Conservation (phyloP, 495 filamentous ascomycete species). For the Aspergillus olivimuriae region DNA sequence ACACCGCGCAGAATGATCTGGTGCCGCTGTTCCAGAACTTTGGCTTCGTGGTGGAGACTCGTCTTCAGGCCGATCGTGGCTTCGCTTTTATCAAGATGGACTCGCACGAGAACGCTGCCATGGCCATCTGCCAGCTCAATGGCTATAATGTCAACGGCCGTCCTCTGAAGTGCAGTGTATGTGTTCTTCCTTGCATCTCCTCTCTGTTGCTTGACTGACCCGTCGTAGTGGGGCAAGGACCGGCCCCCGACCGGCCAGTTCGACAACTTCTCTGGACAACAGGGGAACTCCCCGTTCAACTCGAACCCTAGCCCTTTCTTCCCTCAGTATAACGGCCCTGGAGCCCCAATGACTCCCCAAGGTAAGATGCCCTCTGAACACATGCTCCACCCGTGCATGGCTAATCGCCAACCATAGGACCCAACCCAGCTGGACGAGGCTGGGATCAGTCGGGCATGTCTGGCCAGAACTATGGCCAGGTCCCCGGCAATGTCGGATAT, state of each 20-base stretch:
- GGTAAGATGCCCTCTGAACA: constrained; percentile 35
- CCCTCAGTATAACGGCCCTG: constrained; percentile 74
- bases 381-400: constrained; percentile 12
- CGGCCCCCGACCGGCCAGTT: constrained; percentile 82
- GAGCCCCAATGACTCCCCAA: constrained; percentile 69
- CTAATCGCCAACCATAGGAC: constrained; percentile 38
- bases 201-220: neutral
- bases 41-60: constrained; percentile 92
- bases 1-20: constrained; percentile 93
- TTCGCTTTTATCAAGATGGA: constrained; percentile 99
- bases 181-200: constrained; percentile 27
- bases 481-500: constrained; percentile 71
- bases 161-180: constrained; percentile 96
- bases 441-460: constrained; percentile 56
- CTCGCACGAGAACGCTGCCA: constrained; percentile 93
- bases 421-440: constrained; percentile 55
- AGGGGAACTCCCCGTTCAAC: constrained; percentile 52
- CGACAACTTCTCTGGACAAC: constrained; percentile 72
- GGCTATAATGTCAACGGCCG: constrained; percentile 97
- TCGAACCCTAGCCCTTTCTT: constrained; percentile 80
- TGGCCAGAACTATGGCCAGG: constrained; percentile 52
- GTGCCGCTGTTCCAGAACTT: constrained; percentile 98
- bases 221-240: constrained; percentile 90
- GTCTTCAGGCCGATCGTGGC: constrained; percentile 95
- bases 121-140: constrained; percentile 96